Base-by-base conservation (phyloP, 768 basidiomycete genomes). In the Leccinum rimulosum region DNA sequence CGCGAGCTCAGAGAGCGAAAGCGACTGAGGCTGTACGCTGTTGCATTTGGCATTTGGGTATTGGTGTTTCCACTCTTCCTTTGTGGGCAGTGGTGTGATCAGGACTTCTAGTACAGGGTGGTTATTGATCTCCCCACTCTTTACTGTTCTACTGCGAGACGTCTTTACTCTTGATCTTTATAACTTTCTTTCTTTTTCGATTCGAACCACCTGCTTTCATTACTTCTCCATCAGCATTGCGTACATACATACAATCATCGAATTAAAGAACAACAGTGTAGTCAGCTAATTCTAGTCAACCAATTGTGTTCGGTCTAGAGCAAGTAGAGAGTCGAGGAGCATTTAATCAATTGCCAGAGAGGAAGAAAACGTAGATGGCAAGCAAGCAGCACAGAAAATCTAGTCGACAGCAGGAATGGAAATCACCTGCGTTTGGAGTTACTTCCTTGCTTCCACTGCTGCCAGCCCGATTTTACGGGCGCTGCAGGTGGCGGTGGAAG, bases 1-100 rank as follows among this genome's bases (percentile, higher is more conserved):
- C 50, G 89, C 90, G 60, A 90, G 88, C 71, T 93, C 91, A 55
- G 90, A 84, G 64, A 91, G 88, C 68, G 90, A 93, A 66, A 91
- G 90, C 25, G 90, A 93, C 72, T 93, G 78, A 85, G 64, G 61
- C 10, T 28, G 12, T 57, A 43, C 54, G 62, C 36, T 28, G 28
- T 40, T 63, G 49, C 54, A 43, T 59, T 59, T 56, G 56, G 66
- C 55, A 43, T 59, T 59, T 56, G 56, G 66, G 55, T 57, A 50
- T 58, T 59, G 60, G 58, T 57, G 40, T 57, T 62, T 61, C 56
- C 56, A 50, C 22, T 52, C 51, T 67, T 68, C 27, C 22, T 19
- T 45, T 61, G 61, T 30, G 49, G 50, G 35, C 15, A 25, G 58
- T 62, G 51, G 52, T 61, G 60, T 66, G 60, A 60, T 54, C 63